Percentiles rank a stretch among this genome's conserved stretches.
These are phyloP conservation scores for Bruguiera gymnorhiza DNA, from an alignment of 345 rosid genomes.

Conservation along the genomic window DNA sequence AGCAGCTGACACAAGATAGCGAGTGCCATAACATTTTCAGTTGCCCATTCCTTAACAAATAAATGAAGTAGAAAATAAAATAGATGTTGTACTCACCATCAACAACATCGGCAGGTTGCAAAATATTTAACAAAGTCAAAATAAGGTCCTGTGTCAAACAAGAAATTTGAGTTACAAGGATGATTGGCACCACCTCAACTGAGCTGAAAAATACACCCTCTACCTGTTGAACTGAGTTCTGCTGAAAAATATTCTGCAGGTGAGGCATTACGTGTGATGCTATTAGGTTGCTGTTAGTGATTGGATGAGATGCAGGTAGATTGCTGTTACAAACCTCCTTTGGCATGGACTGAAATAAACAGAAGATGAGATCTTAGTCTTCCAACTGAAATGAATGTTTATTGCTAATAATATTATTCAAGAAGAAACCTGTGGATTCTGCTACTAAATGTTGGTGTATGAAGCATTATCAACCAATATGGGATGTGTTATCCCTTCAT, in stretches of 20 bases:
- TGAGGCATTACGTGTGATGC: conserved; percentile 56
- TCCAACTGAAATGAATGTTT: background rate
- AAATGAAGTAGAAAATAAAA: conserved; percentile 8
- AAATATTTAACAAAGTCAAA: conserved; percentile 51
- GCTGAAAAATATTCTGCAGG: conserved; percentile 88
- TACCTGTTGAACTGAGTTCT: conserved; percentile 88
- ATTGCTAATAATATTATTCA: background rate
- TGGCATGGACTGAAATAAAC: conserved; percentile 46
- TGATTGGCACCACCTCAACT: background rate
- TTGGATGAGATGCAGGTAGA: conserved; percentile 40
- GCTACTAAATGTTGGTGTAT: background rate
- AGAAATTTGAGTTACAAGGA: conserved; percentile 19
- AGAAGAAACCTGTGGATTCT: background rate
- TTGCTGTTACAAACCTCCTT: conserved; percentile 49
- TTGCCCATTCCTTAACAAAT: conserved; percentile 1
- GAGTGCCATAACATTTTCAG: conserved; percentile 4
- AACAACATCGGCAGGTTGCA: conserved; percentile 58
- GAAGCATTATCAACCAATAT: too few species aligned
- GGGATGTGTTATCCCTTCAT: too few species aligned
- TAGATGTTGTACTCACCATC: conserved; percentile 58
- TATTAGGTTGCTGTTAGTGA: conserved; percentile 33
- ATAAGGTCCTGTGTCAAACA: conserved; percentile 67
- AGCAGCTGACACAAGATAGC: conserved; percentile 41
- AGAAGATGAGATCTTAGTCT: background rate
- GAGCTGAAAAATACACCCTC: conserved; percentile 1